Evolutionary conservation across 306 rosid species (phyloP).

Genomic region (Ziziphus jujuba): DNA sequence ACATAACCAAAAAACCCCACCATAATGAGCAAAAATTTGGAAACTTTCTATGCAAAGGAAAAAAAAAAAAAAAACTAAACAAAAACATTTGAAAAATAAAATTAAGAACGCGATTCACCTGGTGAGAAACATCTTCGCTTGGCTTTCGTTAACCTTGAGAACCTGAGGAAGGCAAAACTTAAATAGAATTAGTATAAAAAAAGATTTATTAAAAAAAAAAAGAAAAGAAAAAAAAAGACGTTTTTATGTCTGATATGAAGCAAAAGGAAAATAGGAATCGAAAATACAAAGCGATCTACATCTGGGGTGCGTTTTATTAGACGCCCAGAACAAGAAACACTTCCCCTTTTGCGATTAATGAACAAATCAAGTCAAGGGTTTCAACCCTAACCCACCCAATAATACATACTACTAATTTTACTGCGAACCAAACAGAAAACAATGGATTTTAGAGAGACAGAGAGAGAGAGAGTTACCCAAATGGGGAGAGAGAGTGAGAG

Average conservation of each 20-base stretch:
- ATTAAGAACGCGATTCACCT: constrained; percentile 43
- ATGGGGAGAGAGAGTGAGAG: too few relatives aligned
- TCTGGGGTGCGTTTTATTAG: not conserved
- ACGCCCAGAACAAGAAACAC: too few relatives aligned
- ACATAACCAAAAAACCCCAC: not conserved
- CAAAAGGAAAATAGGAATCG: not conserved
- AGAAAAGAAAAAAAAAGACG: too few relatives aligned
- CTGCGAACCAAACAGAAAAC: too few relatives aligned
- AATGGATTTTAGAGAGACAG: too few relatives aligned
- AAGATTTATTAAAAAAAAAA: not conserved
- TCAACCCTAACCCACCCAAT: too few relatives aligned
- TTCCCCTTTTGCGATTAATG: too few relatives aligned
- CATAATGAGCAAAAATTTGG: not conserved
- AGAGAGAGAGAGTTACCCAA: too few relatives aligned
- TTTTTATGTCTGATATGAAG: not conserved
- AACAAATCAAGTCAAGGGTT: too few relatives aligned
- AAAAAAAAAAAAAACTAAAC: not conserved
- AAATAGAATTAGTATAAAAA: not conserved
- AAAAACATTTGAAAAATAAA: constrained; percentile 10
- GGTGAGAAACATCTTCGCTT: constrained; percentile 78
- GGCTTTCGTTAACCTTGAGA: constrained; percentile 23
- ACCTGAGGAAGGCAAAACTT: not conserved
- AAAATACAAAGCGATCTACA: not conserved
- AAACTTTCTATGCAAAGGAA: not conserved
- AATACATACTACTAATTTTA: too few relatives aligned